Conservation (phyloP, 805 yeast genomes). For the Starmerella apicola region DNA sequence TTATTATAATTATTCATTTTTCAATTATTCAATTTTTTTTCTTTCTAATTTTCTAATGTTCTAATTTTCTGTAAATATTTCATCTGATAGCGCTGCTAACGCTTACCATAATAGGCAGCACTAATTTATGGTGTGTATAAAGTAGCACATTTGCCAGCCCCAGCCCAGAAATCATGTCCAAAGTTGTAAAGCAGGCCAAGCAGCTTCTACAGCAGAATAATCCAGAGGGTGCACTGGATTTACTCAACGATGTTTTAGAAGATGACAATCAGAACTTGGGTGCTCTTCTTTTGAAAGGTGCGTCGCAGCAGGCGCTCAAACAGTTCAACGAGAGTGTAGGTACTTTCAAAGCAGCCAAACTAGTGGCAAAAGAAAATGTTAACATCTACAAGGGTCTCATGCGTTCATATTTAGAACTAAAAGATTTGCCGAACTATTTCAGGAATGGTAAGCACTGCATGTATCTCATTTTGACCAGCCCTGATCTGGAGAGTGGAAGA, state of each 20-base stretch:
- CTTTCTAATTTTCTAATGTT: no score
- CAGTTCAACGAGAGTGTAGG: conserved; percentile 37
- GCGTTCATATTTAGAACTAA: conserved; percentile 18
- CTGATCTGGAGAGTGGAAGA: conserved; percentile 20
- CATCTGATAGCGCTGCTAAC: no score
- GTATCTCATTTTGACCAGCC: conserved; percentile 14
- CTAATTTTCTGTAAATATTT: no score
- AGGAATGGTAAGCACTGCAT: conserved; percentile 16
- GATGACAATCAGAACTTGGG: conserved; percentile 46
- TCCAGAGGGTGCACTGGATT: conserved; percentile 48
- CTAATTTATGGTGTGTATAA: no score
- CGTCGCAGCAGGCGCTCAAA: conserved; percentile 39
- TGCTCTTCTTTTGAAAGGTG: conserved; percentile 51
- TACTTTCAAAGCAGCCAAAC: conserved; percentile 35
- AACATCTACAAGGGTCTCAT: conserved; percentile 76
- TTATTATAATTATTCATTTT: no score
- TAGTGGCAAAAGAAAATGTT: conserved; percentile 33
- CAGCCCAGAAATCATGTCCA: background rate
- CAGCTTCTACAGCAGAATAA: conserved; percentile 30
- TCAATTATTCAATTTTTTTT: no score
- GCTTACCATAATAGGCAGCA: no score
- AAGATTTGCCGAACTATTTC: conserved; percentile 17
- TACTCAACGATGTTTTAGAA: conserved; percentile 43
- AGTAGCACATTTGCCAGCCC: no score
- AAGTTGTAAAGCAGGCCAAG: conserved; percentile 10